Conservation (phyloP, 1,284 basidiomycete species). For the Spongispora temasekensis region DNA sequence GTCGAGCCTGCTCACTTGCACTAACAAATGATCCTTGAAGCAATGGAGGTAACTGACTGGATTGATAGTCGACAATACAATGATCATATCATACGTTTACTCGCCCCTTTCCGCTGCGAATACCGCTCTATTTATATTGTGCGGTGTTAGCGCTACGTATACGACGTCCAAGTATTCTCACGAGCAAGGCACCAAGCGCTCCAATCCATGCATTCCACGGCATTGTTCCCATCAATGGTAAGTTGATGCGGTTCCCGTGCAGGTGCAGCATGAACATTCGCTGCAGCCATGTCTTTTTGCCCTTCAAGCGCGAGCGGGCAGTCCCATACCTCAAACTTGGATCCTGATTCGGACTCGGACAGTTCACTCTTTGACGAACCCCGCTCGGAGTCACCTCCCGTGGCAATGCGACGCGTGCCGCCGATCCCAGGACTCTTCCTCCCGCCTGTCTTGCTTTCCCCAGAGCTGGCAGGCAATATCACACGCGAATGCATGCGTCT, state of each 20-base stretch:
- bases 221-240: background rate
- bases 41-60: too few relatives aligned
- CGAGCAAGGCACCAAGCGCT: conserved; percentile 4
- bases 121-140: too few relatives aligned
- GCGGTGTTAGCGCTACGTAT: conserved; percentile 4
- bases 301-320: conserved; percentile 2
- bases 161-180: too few relatives aligned
- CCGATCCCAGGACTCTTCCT: conserved; percentile 64
- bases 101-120: too few relatives aligned
- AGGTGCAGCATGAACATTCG: background rate
- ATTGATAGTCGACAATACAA: too few relatives aligned
- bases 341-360: conserved; percentile 29
- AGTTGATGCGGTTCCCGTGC: background rate
- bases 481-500: conserved; percentile 53
- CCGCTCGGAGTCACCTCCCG: conserved; percentile 11
- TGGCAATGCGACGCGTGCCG: conserved; percentile 41
- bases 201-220: background rate
- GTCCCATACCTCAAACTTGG: conserved; percentile 1
- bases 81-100: too few relatives aligned
- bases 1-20: too few relatives aligned
- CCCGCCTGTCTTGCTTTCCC: conserved; percentile 51
- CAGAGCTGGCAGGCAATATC: conserved; percentile 51
- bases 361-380: conserved; percentile 46
- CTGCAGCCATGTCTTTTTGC: conserved; percentile 15
- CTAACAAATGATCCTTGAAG: too few relatives aligned